These are phyloP conservation scores for Gymnopilus junonius DNA, from an alignment of 768 basidiomycete genomes.

Conservation along the genomic window DNA sequence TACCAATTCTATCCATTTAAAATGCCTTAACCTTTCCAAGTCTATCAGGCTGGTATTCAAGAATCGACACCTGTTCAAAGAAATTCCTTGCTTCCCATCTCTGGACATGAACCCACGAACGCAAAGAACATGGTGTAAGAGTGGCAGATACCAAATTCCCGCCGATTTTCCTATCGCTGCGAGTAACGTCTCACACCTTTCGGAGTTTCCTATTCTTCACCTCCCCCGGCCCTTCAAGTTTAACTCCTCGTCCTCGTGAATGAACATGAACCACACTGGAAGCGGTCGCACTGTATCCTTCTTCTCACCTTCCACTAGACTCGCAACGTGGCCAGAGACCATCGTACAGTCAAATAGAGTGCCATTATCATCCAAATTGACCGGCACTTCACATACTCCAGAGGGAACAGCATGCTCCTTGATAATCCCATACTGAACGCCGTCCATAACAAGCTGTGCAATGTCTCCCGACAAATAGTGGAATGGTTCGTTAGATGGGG, in stretches of 20 bases:
- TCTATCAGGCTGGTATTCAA: too few species aligned
- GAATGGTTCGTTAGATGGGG: background rate
- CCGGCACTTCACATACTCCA: slow-evolving; percentile 20
- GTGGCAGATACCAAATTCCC: too few species aligned
- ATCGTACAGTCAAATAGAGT: slow-evolving; percentile 12
- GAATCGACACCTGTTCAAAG: too few species aligned
- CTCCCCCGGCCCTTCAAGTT: background rate
- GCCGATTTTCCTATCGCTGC: too few species aligned
- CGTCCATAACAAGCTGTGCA: background rate
- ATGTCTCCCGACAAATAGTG: background rate
- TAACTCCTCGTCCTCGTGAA: background rate
- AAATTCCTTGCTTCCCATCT: too few species aligned
- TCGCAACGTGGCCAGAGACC: slow-evolving; percentile 22
- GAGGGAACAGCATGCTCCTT: slow-evolving; percentile 6
- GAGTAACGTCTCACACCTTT: too few species aligned
- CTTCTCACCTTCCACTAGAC: background rate
- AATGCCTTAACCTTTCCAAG: too few species aligned
- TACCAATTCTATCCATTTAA: too few species aligned
- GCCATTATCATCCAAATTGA: slow-evolving; percentile 16
- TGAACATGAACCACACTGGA: slow-evolving; percentile 17
- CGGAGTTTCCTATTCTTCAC: background rate
- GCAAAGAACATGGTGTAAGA: too few species aligned
- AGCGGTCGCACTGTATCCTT: slow-evolving; percentile 18
- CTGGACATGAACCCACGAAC: too few species aligned
- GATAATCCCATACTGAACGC: background rate